Percentiles rank a stretch among this genome's conserved stretches.
Conservation (phyloP, 2,329 filamentous ascomycete species). For the Pyrenochaeta sp. region DNA sequence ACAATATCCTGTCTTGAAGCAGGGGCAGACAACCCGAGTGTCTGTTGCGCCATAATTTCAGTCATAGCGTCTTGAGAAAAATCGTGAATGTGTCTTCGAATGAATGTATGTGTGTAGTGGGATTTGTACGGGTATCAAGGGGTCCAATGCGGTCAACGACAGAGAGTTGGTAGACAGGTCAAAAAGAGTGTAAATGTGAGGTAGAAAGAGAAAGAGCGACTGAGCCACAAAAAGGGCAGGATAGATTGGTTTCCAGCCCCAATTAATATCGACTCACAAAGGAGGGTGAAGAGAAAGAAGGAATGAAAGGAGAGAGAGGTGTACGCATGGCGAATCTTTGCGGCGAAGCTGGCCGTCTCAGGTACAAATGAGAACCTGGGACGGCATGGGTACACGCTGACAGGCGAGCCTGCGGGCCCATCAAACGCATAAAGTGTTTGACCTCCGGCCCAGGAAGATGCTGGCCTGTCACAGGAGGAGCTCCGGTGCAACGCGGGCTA, state of each 20-base stretch:
- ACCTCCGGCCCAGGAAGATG: slow-evolving; percentile 31
- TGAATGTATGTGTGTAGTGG: slow-evolving; percentile 1
- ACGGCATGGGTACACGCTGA: slow-evolving; percentile 43
- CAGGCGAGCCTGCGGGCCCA: slow-evolving; percentile 29
- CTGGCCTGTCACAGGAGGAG: slow-evolving; percentile 35
- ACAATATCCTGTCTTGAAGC: slow-evolving; percentile 47
- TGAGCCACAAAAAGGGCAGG: slow-evolving; percentile 16
- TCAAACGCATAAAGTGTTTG: slow-evolving; percentile 50
- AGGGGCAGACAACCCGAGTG: slow-evolving; percentile 31
- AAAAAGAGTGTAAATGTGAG: slow-evolving; percentile 18
- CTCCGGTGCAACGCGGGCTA: slow-evolving; percentile 18
- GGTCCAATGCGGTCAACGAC: no score
- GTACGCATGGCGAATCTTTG: slow-evolving; percentile 25
- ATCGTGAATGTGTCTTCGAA: slow-evolving; percentile 3
- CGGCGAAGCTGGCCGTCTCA: slow-evolving; percentile 42
- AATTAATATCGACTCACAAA: slow-evolving; percentile 28
- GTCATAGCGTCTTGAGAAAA: slow-evolving; percentile 29
- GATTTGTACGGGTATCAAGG: no score
- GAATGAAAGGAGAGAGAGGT: slow-evolving; percentile 28
- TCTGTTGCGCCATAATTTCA: slow-evolving; percentile 32
- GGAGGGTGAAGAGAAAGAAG: slow-evolving; percentile 16
- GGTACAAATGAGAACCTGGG: slow-evolving; percentile 32
- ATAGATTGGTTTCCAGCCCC: slow-evolving; percentile 26
- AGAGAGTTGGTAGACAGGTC: neutral
- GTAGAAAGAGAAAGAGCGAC: slow-evolving; percentile 21